Evolutionary conservation across 1,139 yeast species (phyloP).

Genomic region (Candida glucosophila): DNA sequence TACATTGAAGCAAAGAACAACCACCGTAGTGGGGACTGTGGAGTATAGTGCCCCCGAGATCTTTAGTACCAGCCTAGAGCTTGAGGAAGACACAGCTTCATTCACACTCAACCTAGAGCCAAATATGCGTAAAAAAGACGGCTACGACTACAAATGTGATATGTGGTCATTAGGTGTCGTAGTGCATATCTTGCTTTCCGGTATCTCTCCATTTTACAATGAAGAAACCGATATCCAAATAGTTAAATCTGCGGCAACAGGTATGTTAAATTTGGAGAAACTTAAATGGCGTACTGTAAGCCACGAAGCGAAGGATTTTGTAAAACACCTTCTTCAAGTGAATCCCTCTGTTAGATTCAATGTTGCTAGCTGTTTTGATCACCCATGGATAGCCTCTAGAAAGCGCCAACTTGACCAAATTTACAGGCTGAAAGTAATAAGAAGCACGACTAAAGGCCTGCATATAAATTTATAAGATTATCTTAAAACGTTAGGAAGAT

Average conservation of each 20-base stretch:
- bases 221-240: constrained; percentile 25
- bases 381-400: constrained; percentile 35
- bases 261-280: constrained; percentile 27
- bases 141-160: constrained; percentile 53
- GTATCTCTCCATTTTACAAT: constrained; percentile 57
- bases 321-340: constrained; percentile 27
- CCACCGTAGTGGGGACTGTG: constrained; percentile 56
- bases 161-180: constrained; percentile 63
- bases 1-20: constrained; percentile 29
- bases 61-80: constrained; percentile 3
- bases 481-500: too few relatives aligned
- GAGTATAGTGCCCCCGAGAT: constrained; percentile 63
- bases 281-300: constrained; percentile 35
- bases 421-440: constrained; percentile 7
- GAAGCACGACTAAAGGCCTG: constrained; percentile 2
- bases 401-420: constrained; percentile 8
- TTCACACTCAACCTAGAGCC: neutral
- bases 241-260: constrained; percentile 29
- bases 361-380: constrained; percentile 21
- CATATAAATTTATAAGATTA: constrained; percentile 1
- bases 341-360: constrained; percentile 26
- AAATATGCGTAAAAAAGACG: too few relatives aligned
- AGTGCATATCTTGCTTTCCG: constrained; percentile 45
- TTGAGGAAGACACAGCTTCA: too few relatives aligned
- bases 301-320: constrained; percentile 33